Base-by-base conservation (phyloP, 2,329 filamentous ascomycete species). In the Trichoderma atroviride region DNA sequence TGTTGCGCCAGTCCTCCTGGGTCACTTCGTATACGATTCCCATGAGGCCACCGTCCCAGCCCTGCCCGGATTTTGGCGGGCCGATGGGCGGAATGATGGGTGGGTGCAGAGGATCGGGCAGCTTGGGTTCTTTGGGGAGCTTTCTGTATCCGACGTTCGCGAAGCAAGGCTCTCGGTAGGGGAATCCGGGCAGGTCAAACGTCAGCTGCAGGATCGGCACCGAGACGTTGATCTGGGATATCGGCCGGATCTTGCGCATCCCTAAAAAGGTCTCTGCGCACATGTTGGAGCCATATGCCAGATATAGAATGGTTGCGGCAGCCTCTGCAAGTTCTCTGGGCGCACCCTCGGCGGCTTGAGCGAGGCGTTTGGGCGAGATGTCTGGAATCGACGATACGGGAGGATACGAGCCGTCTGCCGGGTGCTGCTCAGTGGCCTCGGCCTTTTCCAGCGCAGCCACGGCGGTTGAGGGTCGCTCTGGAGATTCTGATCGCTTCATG, bases 21-120 rank as follows among this genome's bases (percentile, higher is more conserved):
- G 94, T 97, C 35, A 98, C 93, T 81, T 98, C 94, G 82, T 99
- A 99, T 4, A 98, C 96, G 19, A 97, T 93, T 29, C 96, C 96
- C 52, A 97, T 88, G 2, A 99, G 86, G 5, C 93, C 92, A 75
- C 94, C 94, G 72, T 89, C 83, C 94, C 93, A 97, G 37, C 74
- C 70, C 9, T 73, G 71, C 19, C 74, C 72, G 0, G 73, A 68
- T 24, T 71, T 68, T 33, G 63, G 74, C 24, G 71, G 70, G 7
- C 74, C 74, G 72, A 71, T 71, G 35, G 72, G 74, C 43, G 75
- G 78, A n/a, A 78, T 68, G 55, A 74, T 75, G 31, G 74, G 78
- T 13, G 77, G 77, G 58, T 76, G 73, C 58, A 71, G 74, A 22
- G 77, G 77, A 63, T 77, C 77, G 22, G 80, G 78, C 35, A 79